These are phyloP conservation scores for Angomonas deanei DNA, from an alignment of 208 protist genomes.

Conservation along the genomic window DNA sequence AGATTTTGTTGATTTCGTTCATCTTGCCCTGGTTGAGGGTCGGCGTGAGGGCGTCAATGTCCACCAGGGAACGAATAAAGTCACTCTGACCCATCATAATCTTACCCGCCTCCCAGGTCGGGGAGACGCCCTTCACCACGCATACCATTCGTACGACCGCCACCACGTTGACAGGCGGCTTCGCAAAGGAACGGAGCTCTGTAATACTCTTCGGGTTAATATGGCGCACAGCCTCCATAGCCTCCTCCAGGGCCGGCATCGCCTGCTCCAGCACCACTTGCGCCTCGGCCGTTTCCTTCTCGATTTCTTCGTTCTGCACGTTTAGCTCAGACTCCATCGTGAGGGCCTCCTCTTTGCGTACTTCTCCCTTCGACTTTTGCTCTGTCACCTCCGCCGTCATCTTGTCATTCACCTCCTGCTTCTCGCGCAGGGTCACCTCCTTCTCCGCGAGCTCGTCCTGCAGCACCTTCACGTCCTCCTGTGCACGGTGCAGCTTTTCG, in stretches of 20 bases:
- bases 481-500: constrained; percentile 93
- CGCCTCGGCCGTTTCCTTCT: constrained; percentile 90
- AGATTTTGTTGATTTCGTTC: constrained; percentile 91
- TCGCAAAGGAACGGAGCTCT: constrained; percentile 96
- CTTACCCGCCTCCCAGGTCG: constrained; percentile 89
- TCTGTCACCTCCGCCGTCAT: constrained; percentile 91
- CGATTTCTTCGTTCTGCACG: constrained; percentile 88
- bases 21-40: constrained; percentile 93
- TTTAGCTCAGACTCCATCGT: constrained; percentile 90
- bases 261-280: constrained; percentile 94
- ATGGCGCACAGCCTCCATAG: constrained; percentile 95
- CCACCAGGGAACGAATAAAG: constrained; percentile 87
- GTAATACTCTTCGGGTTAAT: constrained; percentile 95
- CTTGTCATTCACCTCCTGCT: constrained; percentile 91
- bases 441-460: constrained; percentile 93
- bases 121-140: constrained; percentile 84
- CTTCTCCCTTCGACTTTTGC: constrained; percentile 85
- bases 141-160: constrained; percentile 95
- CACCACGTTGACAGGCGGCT: constrained; percentile 91
- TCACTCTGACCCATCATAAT: constrained; percentile 91
- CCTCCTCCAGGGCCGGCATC: constrained; percentile 94
- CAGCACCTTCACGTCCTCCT: constrained; percentile 95
- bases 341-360: constrained; percentile 85
- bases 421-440: constrained; percentile 92
- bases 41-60: constrained; percentile 84